Percentiles rank a stretch among this genome's conserved stretches.
Evolutionary conservation across 352 stramenopile species (phyloP).

Genomic region (Pythium utonaiense): DNA sequence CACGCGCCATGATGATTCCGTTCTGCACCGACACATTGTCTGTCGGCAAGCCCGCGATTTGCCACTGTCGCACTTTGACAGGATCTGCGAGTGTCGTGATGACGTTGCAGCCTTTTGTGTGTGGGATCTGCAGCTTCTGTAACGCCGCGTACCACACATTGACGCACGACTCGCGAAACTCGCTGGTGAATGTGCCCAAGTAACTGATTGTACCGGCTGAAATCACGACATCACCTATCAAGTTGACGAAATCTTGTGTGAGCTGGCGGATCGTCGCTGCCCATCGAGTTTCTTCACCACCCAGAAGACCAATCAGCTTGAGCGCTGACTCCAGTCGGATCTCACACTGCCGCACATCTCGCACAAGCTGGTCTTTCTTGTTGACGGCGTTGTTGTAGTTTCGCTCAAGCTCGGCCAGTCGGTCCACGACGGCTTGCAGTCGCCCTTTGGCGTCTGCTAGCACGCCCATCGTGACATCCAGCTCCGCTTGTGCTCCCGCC

Average conservation of each 20-base stretch:
- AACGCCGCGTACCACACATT: constrained; percentile 82
- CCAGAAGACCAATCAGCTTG: constrained; percentile 88
- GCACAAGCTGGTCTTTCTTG: constrained; percentile 84
- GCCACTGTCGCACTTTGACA: constrained; percentile 88
- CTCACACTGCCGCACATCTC: constrained; percentile 78
- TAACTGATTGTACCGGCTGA: constrained; percentile 92
- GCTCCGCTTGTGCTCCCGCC: constrained; percentile 69
- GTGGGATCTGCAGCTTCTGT: constrained; percentile 63
- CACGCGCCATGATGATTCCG: constrained; percentile 90
- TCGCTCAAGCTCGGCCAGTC: constrained; percentile 86
- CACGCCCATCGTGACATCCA: constrained; percentile 86
- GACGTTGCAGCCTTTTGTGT: constrained; percentile 83
- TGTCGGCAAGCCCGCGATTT: constrained; percentile 88
- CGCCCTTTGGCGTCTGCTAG: constrained; percentile 83
- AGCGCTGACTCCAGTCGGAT: constrained; percentile 87
- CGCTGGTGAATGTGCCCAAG: constrained; percentile 90
- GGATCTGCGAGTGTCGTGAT: constrained; percentile 89
- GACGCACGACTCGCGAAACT: constrained; percentile 88
- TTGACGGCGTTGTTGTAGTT: constrained; percentile 86
- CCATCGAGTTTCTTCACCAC: constrained; percentile 89
- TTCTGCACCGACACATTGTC: constrained; percentile 92
- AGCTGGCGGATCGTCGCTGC: constrained; percentile 83
- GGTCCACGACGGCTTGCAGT: constrained; percentile 82
- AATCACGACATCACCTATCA: constrained; percentile 91
- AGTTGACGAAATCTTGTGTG: constrained; percentile 75